Evolutionary conservation across 176 grass and related monocot genomes (phyloP), one percentile per base, ranked within the genome.

Genomic region (Chloris gayana): DNA sequence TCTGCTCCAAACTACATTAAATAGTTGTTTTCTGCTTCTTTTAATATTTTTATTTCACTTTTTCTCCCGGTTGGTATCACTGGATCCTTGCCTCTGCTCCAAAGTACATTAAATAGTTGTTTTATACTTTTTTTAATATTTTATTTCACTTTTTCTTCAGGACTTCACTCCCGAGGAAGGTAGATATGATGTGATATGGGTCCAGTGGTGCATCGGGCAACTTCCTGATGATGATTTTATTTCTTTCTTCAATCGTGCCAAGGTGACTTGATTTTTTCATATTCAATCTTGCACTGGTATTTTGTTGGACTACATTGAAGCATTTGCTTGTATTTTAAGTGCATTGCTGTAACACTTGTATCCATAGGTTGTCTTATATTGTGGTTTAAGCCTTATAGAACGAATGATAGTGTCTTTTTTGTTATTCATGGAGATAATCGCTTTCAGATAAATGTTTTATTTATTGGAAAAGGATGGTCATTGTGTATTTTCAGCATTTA

Each of bases 181-280:
- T 76, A 89, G 93, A 78, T 99, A 99, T 81, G 96, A 99, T 93
- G 92, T 99, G 38, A 95, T 99, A 90, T 99, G 96, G 96, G 76
- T 99, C 65, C 96, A 99, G 64, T 99, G 96, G 96, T 99, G 96
- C 84, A 95, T 99, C 73, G 96, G 96, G 10, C 96, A 99, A 83
- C 96, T 99, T 81, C 72, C 92, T 57, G 96, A 99, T 85, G 92
- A 95, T 85, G 96, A 95, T 77, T 99, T 99, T 70, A 53, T 99
- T 73, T 93, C 92, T 44, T 99, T 99, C 90, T 95, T 99, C 77
- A 93, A 93, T 25, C 88, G 90, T 44, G 93, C 93, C 0, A 99
- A 93, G 93, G 92, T 93, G 50, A 67, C 37, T 74, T 31, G 6
- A 6, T 73, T 81, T 27, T 71, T 71, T 62, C 50, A 7, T 73